Base-by-base conservation (phyloP, 768 basidiomycete species). In the Amanita muscaria region DNA sequence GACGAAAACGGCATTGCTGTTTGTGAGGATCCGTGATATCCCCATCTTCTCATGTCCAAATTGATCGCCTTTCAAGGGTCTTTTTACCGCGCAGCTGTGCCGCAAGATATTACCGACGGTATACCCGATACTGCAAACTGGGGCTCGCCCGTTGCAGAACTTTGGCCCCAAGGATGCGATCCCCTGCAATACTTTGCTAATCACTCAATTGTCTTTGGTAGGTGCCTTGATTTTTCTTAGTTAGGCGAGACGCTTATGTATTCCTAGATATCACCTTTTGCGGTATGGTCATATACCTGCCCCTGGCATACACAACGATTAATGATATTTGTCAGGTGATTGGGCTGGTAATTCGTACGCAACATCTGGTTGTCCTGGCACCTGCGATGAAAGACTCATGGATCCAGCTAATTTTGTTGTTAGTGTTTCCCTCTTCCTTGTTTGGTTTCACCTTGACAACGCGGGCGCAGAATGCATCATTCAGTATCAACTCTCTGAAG, bases 341-440 rank as follows among this genome's bases (percentile, higher is more conserved):
- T 88, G 86, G 87, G 87, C 87, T 12, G 86, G 85, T 21, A 86
- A 87, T 57, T 79, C 82, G 4, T 88, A 88, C 53, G 72, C 76
- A 4, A 82, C 82, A 8, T 79, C 72, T 2, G 73, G 73, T 15
- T 88, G 87, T 52, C 83, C 86, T 4, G 87, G 85, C 31, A 81
- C 83, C 23, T 89, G 87, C 53, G 56, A 69, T 15, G 70, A 73
- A 9, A 68, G 68, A 46, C 57, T 88, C 29, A 77, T 71, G 70
- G 68, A 86, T 55, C 85, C 87, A 1, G 55, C 56, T 2, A 88
- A 87, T 57, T 88, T 88, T 53, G 77, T 72, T 55, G 86, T 80
- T 62, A 40, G 79, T 61, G 16, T 42, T 33, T 36, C 30, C 40
- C 40, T 37, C 31, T 9, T 53, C 29, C 49, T 31, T 39, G n/a